These are phyloP conservation scores for Lactarius deliciosus DNA, from an alignment of 768 basidiomycete genomes.

Conservation along the genomic window DNA sequence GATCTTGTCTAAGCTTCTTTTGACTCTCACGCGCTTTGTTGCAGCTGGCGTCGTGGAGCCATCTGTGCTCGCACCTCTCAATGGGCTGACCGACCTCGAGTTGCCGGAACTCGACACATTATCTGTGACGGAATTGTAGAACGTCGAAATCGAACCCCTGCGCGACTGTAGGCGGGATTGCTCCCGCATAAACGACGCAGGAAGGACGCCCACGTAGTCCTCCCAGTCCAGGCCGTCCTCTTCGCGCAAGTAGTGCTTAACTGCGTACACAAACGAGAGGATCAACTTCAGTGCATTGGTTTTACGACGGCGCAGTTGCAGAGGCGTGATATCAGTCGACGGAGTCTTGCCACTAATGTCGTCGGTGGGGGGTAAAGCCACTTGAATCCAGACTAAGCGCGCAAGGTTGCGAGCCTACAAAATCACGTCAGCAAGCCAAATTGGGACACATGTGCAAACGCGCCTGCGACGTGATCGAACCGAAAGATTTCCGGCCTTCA, in stretches of 20 bases:
- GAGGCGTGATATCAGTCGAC: conserved; percentile 44
- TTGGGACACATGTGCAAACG: conserved; percentile 13
- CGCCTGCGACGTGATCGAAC: conserved; percentile 64
- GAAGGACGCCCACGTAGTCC: conserved; percentile 69
- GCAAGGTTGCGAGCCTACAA: conserved; percentile 66
- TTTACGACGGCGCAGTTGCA: conserved; percentile 64
- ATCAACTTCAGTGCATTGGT: conserved; percentile 66
- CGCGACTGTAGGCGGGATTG: conserved; percentile 32
- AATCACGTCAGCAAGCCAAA: conserved; percentile 4
- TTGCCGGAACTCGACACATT: conserved; percentile 27
- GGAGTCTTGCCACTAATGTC: conserved; percentile 55
- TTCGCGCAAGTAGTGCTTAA: conserved; percentile 79
- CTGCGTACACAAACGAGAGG: conserved; percentile 69
- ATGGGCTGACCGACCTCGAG: conserved; percentile 21
- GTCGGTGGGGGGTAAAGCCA: conserved; percentile 60
- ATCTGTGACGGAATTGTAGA: conserved; percentile 37
- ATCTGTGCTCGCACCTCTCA: conserved; percentile 16
- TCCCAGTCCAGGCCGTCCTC: conserved; percentile 72
- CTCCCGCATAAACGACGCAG: conserved; percentile 53
- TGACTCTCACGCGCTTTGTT: conserved; percentile 63
- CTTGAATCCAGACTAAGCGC: conserved; percentile 78
- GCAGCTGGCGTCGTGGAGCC: conserved; percentile 25
- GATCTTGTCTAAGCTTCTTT: conserved; percentile 64
- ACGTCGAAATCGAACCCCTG: conserved; percentile 36
- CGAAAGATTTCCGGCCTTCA: conserved; percentile 88